These are phyloP conservation scores for Kregervanrija pseudodelftensis DNA, from an alignment of 805 yeast species.

Conservation along the genomic window DNA sequence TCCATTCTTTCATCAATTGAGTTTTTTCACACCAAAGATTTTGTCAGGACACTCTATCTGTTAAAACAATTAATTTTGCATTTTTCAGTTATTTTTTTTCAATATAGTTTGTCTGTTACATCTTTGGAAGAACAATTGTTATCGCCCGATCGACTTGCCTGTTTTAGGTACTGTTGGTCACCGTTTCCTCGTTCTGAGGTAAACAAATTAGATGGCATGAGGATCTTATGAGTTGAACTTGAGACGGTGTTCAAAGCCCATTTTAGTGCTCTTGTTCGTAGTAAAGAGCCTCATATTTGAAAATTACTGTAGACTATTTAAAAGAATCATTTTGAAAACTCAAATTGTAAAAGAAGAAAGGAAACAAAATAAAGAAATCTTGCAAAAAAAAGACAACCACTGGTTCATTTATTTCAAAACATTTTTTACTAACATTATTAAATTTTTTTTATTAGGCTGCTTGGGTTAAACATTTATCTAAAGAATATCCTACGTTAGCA, in stretches of 20 bases:
- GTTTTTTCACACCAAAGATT: constrained; percentile 58
- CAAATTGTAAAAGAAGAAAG: too few relatives aligned
- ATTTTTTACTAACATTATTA: too few relatives aligned
- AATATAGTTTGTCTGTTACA: constrained; percentile 85
- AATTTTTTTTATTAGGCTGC: constrained; percentile 60
- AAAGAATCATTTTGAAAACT: too few relatives aligned
- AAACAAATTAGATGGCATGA: constrained; percentile 31
- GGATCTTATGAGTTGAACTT: constrained; percentile 83
- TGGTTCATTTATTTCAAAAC: too few relatives aligned
- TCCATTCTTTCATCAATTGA: constrained; percentile 9
- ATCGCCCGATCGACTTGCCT: constrained; percentile 41
- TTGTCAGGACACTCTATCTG: constrained; percentile 63
- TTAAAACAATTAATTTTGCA: constrained; percentile 3
- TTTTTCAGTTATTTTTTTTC: constrained; percentile 21
- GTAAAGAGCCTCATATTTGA: constrained; percentile 76
- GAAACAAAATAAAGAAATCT: too few relatives aligned
- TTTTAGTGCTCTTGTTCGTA: constrained; percentile 54
- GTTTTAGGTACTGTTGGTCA: constrained; percentile 36
- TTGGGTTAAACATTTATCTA: constrained; percentile 94
- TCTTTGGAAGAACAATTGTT: constrained; percentile 83
- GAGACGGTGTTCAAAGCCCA: constrained; percentile 12
- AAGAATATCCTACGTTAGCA: constrained; percentile 89
- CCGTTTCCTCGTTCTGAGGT: constrained; percentile 36
- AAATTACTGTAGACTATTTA: too few relatives aligned
- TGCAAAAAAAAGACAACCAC: too few relatives aligned